phyloP scores from a whole-genome alignment of 768 basidiomycete species.

The Leccinum obscurum region DNA sequence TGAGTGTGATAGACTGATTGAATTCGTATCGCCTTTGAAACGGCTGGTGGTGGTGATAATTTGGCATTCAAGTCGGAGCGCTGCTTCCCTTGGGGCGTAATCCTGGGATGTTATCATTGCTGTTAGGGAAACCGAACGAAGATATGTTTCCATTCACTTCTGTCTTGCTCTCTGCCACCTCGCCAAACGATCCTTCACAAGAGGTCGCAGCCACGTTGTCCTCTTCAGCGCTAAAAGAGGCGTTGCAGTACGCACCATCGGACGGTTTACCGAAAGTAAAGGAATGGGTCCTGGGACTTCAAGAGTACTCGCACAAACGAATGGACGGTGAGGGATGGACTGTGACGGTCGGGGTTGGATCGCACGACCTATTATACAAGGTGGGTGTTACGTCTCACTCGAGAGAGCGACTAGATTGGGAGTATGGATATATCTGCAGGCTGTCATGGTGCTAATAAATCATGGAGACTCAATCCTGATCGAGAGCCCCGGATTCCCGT shows the following conservation, averaged over 20 bases:
- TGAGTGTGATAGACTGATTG: background rate
- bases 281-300: slow-evolving; percentile 65
- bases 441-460: slow-evolving; percentile 63
- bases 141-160: slow-evolving; percentile 14
- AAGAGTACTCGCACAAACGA: slow-evolving; percentile 66
- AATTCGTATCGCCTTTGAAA: background rate
- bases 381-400: slow-evolving; percentile 23
- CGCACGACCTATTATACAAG: slow-evolving; percentile 84
- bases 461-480: slow-evolving; percentile 76
- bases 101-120: background rate
- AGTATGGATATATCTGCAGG: slow-evolving; percentile 38
- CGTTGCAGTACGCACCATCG: slow-evolving; percentile 72
- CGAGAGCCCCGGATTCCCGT: slow-evolving; percentile 74
- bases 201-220: slow-evolving; percentile 50
- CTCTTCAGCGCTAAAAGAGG: slow-evolving; percentile 41
- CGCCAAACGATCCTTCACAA: slow-evolving; percentile 24
- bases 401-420: background rate
- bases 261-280: slow-evolving; percentile 56
- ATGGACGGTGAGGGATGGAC: slow-evolving; percentile 62
- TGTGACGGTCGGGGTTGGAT: slow-evolving; percentile 69
- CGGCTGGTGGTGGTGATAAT: background rate
- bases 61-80: background rate
- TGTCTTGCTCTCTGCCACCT: slow-evolving; percentile 20
- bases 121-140: background rate
- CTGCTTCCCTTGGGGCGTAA: background rate